Evolutionary conservation across 2,329 filamentous ascomycete genomes (phyloP).

Genomic region (Colletotrichum graminicola): DNA sequence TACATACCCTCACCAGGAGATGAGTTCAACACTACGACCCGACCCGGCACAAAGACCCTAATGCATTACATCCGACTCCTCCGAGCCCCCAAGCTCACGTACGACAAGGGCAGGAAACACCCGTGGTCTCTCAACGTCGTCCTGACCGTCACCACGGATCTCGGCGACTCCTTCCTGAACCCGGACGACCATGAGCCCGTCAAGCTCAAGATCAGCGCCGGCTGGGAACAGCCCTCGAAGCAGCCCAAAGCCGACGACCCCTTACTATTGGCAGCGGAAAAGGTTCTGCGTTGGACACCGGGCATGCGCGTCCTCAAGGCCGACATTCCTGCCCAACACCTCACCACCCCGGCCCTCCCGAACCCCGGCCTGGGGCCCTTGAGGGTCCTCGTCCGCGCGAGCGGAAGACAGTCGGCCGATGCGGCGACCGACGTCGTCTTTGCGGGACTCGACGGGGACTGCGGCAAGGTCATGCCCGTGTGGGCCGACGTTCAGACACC

Average conservation of each 20-base stretch:
- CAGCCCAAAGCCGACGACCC: slow-evolving; percentile 49
- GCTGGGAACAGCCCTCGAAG: slow-evolving; percentile 45
- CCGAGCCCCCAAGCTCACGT: slow-evolving; percentile 58
- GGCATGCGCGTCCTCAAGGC: slow-evolving; percentile 55
- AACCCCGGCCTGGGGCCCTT: neutral
- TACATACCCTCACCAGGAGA: neutral
- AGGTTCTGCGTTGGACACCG: slow-evolving; percentile 47
- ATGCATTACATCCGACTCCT: slow-evolving; percentile 72
- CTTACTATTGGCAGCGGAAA: slow-evolving; percentile 17
- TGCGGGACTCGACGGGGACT: slow-evolving; percentile 36
- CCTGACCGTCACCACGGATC: slow-evolving; percentile 68
- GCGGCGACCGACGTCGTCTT: slow-evolving; percentile 9
- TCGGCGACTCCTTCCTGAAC: slow-evolving; percentile 67
- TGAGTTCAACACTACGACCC: neutral
- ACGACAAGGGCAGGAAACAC: slow-evolving; percentile 43
- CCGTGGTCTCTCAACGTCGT: slow-evolving; percentile 56
- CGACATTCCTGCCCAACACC: slow-evolving; percentile 44
- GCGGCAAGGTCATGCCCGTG: slow-evolving; percentile 59
- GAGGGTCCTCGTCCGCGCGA: slow-evolving; percentile 10
- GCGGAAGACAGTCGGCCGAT: slow-evolving; percentile 8
- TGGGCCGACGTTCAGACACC: slow-evolving; percentile 52
- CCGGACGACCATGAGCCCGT: slow-evolving; percentile 56
- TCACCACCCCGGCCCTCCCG: neutral
- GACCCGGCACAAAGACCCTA: neutral
- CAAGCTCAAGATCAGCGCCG: slow-evolving; percentile 55